A percentile compares a stretch with the other conserved stretches of the same genome.
Conservation (phyloP, 257 asterid genomes). For the Misopates orontium region DNA sequence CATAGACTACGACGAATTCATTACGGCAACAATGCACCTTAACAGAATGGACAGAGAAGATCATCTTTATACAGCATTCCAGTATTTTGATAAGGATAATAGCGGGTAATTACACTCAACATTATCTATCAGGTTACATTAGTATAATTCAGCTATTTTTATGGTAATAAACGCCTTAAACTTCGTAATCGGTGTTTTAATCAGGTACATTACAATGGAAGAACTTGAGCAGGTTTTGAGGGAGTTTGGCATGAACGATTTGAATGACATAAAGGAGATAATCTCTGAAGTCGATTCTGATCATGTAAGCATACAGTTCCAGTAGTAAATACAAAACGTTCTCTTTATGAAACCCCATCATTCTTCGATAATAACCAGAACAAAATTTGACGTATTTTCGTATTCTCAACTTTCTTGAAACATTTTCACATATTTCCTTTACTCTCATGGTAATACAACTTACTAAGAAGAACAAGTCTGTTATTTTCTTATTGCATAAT, state of each 20-base stretch:
- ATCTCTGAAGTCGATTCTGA: slow-evolving; percentile 75
- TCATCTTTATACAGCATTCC: slow-evolving; percentile 69
- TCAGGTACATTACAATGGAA: slow-evolving; percentile 73
- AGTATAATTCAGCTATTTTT: not conserved
- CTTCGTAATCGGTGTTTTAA: not conserved
- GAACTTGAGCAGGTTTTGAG: slow-evolving; percentile 82
- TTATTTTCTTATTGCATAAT: not conserved
- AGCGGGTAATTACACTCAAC: slow-evolving; percentile 40
- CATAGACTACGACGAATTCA: slow-evolving; percentile 67
- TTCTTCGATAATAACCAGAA: no score
- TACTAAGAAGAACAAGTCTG: not conserved
- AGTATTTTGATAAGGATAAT: slow-evolving; percentile 57
- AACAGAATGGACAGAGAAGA: slow-evolving; percentile 69
- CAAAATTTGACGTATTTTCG: no score
- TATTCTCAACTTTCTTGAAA: no score
- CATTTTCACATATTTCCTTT: not conserved
- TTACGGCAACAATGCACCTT: slow-evolving; percentile 68
- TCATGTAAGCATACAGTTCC: slow-evolving; percentile 64
- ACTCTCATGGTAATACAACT: not conserved
- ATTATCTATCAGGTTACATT: not conserved
- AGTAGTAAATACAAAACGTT: no score
- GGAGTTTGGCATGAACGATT: slow-evolving; percentile 73
- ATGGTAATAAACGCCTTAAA: not conserved
- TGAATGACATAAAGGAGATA: slow-evolving; percentile 66
- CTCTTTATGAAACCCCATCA: no score